Evolutionary conservation across 2,329 filamentous ascomycete genomes (phyloP).

Genomic region (Penicillium oxalicum): DNA sequence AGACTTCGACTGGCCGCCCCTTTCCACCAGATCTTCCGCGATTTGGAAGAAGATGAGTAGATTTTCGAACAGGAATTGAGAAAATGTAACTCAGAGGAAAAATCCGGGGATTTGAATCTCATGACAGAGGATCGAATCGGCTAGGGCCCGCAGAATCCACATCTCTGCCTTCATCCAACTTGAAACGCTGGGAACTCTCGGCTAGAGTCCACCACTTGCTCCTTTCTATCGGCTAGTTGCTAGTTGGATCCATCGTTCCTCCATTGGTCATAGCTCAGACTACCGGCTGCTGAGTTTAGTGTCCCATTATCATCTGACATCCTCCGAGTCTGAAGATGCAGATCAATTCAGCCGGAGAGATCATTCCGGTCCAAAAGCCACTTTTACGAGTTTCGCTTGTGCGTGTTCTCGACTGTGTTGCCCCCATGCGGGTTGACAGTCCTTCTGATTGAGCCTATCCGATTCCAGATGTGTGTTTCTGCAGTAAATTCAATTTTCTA

Average conservation of each 20-base stretch:
- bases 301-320: neutral
- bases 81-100: too few relatives aligned
- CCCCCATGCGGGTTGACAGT: too few relatives aligned
- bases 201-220: neutral
- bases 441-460: too few relatives aligned
- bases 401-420: too few relatives aligned
- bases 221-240: neutral
- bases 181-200: constrained; percentile 4
- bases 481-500: neutral
- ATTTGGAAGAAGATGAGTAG: too few relatives aligned
- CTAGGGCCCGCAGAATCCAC: neutral
- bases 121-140: too few relatives aligned
- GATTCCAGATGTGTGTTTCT: neutral
- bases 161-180: constrained; percentile 1
- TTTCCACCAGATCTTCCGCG: too few relatives aligned
- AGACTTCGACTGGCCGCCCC: neutral
- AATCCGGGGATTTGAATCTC: too few relatives aligned
- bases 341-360: neutral
- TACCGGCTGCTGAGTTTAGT: neutral
- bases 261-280: neutral
- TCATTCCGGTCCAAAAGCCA: neutral
- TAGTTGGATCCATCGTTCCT: neutral
- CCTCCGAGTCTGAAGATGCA: neutral
- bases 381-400: neutral
- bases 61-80: too few relatives aligned